Percentiles rank a stretch among this genome's conserved stretches.
phyloP scores from a whole-genome alignment of 768 basidiomycete genomes.

The Cubamyces sp. region DNA sequence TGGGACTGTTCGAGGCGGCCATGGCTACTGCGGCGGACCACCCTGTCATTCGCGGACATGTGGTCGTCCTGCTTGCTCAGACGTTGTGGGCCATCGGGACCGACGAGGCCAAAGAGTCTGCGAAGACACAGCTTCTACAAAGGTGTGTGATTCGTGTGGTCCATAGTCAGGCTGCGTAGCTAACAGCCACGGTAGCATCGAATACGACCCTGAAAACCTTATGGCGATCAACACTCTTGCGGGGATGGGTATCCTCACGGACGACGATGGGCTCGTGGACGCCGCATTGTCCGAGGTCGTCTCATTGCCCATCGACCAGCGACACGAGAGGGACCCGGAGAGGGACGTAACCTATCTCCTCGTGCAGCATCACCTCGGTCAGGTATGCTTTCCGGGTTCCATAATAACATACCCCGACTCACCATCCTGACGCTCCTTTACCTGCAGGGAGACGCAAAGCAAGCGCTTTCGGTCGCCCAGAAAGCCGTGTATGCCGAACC shows the following conservation, averaged over 20 bases:
- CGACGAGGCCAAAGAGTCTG: slow-evolving; percentile 75
- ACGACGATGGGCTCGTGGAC: slow-evolving; percentile 79
- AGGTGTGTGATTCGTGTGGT: slow-evolving; percentile 53
- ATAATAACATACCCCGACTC: not conserved
- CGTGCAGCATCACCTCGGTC: slow-evolving; percentile 70
- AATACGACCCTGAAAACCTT: slow-evolving; percentile 76
- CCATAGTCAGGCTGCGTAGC: slow-evolving; percentile 5
- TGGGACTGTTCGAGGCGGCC: slow-evolving; percentile 70
- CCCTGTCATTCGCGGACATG: slow-evolving; percentile 59
- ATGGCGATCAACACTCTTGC: slow-evolving; percentile 82
- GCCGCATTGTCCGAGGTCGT: slow-evolving; percentile 85
- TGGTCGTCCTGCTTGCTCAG: slow-evolving; percentile 79
- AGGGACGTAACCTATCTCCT: slow-evolving; percentile 75
- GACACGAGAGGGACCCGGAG: slow-evolving; percentile 67
- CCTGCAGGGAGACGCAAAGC: slow-evolving; percentile 49
- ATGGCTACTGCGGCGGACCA: slow-evolving; percentile 57
- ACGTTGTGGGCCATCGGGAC: slow-evolving; percentile 82
- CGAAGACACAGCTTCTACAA: slow-evolving; percentile 79
- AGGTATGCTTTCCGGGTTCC: slow-evolving; percentile 47
- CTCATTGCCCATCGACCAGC: slow-evolving; percentile 65
- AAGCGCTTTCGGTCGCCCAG: slow-evolving; percentile 59
- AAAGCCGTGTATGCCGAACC: slow-evolving; percentile 63
- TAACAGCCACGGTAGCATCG: slow-evolving; percentile 54
- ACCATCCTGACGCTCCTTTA: not conserved
- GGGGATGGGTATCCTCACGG: slow-evolving; percentile 85